These are phyloP conservation scores for Globisporangium nagaii DNA, from an alignment of 352 stramenopile genomes.

Conservation along the genomic window DNA sequence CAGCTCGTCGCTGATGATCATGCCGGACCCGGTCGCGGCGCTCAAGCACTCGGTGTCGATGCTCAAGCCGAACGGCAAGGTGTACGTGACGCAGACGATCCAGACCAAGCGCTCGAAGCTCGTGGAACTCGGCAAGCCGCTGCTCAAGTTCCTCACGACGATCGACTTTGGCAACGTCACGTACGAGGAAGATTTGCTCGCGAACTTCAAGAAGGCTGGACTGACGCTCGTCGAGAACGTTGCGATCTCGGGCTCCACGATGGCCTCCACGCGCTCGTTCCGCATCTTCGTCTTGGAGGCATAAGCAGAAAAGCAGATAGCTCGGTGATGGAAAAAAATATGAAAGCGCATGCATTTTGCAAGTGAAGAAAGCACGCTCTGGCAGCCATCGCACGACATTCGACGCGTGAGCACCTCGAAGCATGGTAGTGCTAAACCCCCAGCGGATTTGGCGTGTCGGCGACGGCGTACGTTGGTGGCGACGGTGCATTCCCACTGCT, in stretches of 20 bases:
- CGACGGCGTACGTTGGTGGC: constrained; percentile 12
- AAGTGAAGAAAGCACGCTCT: background rate
- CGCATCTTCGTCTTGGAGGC: constrained; percentile 55
- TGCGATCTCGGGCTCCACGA: constrained; percentile 49
- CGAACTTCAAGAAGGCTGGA: constrained; percentile 57
- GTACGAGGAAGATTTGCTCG: constrained; percentile 73
- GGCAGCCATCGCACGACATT: no score
- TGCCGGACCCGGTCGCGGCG: constrained; percentile 83
- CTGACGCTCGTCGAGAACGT: constrained; percentile 50
- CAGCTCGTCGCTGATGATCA: constrained; percentile 89
- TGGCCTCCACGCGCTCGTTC: constrained; percentile 58
- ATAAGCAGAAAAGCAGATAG: constrained; percentile 8
- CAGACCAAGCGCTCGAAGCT: constrained; percentile 69
- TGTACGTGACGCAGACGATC: constrained; percentile 91
- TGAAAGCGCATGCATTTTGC: background rate
- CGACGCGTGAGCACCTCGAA: no score
- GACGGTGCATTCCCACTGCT: constrained; percentile 1
- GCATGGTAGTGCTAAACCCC: background rate
- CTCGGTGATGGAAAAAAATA: background rate
- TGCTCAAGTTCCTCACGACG: constrained; percentile 91
- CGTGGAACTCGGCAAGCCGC: constrained; percentile 76
- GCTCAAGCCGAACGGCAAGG: constrained; percentile 44
- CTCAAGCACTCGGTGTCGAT: constrained; percentile 61
- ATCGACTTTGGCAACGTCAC: constrained; percentile 91
- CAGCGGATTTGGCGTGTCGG: constrained; percentile 9